Percentiles rank a stretch among this genome's conserved stretches.
Evolutionary conservation across 495 filamentous ascomycete species (phyloP).

Genomic region (Rostrohypoxylon terebratum): DNA sequence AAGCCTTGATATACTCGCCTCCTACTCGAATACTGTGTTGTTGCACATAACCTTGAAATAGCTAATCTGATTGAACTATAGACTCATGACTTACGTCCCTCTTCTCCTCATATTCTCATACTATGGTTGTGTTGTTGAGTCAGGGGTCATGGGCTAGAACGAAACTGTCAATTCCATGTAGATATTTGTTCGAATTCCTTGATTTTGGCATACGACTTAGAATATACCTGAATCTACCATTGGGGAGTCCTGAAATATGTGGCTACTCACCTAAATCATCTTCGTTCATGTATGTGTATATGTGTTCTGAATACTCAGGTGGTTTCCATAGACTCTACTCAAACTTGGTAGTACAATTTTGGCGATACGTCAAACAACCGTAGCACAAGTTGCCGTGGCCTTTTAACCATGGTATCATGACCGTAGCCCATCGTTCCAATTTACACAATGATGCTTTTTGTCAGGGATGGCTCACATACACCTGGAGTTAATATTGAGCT

Average conservation of each 20-base stretch:
- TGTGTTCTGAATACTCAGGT: not conserved
- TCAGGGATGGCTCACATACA: conserved; percentile 8
- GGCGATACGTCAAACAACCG: not conserved
- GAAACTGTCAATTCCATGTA: not conserved
- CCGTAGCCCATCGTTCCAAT: not conserved
- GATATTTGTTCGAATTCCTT: not conserved
- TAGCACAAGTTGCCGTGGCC: conserved; percentile 17
- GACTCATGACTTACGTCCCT: too few species aligned
- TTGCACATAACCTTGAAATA: too few species aligned
- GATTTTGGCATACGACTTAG: not conserved
- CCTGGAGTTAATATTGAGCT: not conserved
- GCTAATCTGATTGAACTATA: too few species aligned
- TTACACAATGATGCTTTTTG: not conserved
- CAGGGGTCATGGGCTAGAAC: not conserved
- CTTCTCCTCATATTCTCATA: too few species aligned
- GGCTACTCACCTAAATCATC: not conserved
- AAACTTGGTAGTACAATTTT: conserved; percentile 7
- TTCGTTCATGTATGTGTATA: not conserved
- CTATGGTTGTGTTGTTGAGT: not conserved
- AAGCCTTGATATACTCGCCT: too few species aligned
- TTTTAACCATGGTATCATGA: conserved; percentile 8
- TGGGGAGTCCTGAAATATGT: not conserved
- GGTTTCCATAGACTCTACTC: not conserved
- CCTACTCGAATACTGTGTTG: too few species aligned
- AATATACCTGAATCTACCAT: not conserved